phyloP scores from a whole-genome alignment of 768 basidiomycete genomes.

The Lactarius quietus region DNA sequence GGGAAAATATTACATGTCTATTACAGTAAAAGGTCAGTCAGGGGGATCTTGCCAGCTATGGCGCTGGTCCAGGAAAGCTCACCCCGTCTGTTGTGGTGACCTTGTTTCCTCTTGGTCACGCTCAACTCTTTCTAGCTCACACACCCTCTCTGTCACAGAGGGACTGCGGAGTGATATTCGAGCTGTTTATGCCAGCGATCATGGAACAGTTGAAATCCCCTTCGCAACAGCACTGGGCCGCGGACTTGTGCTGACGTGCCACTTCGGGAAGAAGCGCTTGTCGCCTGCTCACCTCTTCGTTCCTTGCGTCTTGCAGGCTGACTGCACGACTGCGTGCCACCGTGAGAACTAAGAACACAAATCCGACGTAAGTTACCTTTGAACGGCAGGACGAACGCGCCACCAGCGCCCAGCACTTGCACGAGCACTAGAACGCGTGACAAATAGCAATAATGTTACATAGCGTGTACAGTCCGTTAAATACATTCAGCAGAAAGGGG shows the following conservation, averaged over 20 bases:
- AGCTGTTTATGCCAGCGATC: neutral
- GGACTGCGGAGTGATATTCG: neutral
- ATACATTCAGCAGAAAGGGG: constrained; percentile 8
- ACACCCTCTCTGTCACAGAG: neutral
- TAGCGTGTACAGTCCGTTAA: constrained; percentile 20
- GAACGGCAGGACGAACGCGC: neutral
- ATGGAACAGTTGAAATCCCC: neutral
- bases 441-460: constrained; percentile 25
- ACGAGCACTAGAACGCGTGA: neutral
- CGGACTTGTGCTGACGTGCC: too few relatives aligned
- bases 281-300: too few relatives aligned
- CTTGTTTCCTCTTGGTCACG: neutral
- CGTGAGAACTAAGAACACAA: neutral
- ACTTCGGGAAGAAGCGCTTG: neutral
- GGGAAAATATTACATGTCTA: too few relatives aligned
- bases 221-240: neutral
- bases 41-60: too few relatives aligned
- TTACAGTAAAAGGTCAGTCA: too few relatives aligned
- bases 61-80: neutral
- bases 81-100: neutral
- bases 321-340: neutral
- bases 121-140: neutral
- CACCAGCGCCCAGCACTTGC: neutral
- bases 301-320: neutral
- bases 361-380: neutral